phyloP scores from a whole-genome alignment of 331 rosid genomes.

The Saraca asoca region DNA sequence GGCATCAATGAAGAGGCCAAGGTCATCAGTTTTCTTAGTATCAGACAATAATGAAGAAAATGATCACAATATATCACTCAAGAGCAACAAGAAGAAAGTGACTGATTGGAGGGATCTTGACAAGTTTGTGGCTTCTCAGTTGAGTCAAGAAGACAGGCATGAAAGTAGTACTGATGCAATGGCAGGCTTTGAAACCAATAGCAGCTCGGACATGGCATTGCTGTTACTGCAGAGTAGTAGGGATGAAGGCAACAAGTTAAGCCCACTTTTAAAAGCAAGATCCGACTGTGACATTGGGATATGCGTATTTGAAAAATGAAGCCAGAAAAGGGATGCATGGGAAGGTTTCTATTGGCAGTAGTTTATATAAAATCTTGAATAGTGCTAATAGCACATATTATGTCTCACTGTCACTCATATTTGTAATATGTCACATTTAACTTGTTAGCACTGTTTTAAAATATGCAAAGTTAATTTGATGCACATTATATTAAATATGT shows the following conservation, averaged over 20 bases:
- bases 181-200: constrained; percentile 49
- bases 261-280: constrained; percentile 59
- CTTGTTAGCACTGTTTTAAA: no score
- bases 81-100: constrained; percentile 42
- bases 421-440: no score
- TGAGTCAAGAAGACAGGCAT: constrained; percentile 76
- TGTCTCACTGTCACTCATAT: no score
- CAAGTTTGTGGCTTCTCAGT: constrained; percentile 95
- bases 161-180: constrained; percentile 45
- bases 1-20: constrained; percentile 61
- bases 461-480: no score
- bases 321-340: constrained; percentile 5
- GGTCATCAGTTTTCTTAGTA: constrained; percentile 38
- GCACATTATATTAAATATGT: no score
- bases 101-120: constrained; percentile 97
- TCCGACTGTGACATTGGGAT: constrained; percentile 83
- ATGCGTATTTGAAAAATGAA: constrained; percentile 85
- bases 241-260: constrained; percentile 59
- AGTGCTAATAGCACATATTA: no score
- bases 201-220: constrained; percentile 57
- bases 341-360: constrained; percentile 26
- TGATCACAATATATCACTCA: constrained; percentile 31
- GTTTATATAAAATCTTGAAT: neutral
- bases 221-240: constrained; percentile 58
- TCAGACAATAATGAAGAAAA: constrained; percentile 53